Percentiles rank a stretch among this genome's conserved stretches.
Conservation (phyloP, 2,329 filamentous ascomycete genomes). For the Fusarium luffae region DNA sequence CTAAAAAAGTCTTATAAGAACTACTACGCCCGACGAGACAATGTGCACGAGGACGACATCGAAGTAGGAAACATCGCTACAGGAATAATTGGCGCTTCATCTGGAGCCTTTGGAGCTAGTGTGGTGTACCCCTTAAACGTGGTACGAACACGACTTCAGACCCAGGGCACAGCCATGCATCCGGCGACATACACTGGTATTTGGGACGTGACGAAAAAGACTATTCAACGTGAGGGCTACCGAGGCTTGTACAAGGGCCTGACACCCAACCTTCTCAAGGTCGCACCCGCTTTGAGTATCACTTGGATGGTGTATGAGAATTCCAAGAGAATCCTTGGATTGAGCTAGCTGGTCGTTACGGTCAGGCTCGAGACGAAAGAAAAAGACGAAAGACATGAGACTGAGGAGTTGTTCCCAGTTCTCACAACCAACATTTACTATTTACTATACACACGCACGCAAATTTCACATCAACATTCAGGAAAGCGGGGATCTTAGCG, state of each 20-base stretch:
- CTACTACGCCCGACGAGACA: slow-evolving; percentile 74
- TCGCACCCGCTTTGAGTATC: slow-evolving; percentile 94
- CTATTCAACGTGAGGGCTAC: slow-evolving; percentile 82
- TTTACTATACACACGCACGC: slow-evolving; percentile 28
- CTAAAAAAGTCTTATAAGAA: slow-evolving; percentile 80
- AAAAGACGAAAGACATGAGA: slow-evolving; percentile 11
- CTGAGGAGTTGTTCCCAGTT: not conserved
- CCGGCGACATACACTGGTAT: slow-evolving; percentile 91
- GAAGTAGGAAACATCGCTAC: slow-evolving; percentile 84
- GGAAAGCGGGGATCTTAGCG: slow-evolving; percentile 44
- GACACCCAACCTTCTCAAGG: slow-evolving; percentile 95
- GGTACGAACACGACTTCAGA: slow-evolving; percentile 89
- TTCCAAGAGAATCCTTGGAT: slow-evolving; percentile 76
- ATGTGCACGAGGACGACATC: slow-evolving; percentile 85
- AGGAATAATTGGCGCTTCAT: slow-evolving; percentile 89
- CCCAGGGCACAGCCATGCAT: slow-evolving; percentile 93
- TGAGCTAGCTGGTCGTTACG: slow-evolving; percentile 54
- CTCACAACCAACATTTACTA: slow-evolving; percentile 30
- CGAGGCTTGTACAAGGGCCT: slow-evolving; percentile 93
- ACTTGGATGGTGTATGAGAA: slow-evolving; percentile 95
- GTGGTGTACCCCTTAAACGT: slow-evolving; percentile 96
- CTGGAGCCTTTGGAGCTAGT: slow-evolving; percentile 91
- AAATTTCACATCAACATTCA: slow-evolving; percentile 40
- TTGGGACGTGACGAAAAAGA: slow-evolving; percentile 86
- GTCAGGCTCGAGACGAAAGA: not conserved